These are phyloP conservation scores for Amylocarpus encephaloides DNA, from an alignment of 2,329 filamentous ascomycete species.

Conservation along the genomic window DNA sequence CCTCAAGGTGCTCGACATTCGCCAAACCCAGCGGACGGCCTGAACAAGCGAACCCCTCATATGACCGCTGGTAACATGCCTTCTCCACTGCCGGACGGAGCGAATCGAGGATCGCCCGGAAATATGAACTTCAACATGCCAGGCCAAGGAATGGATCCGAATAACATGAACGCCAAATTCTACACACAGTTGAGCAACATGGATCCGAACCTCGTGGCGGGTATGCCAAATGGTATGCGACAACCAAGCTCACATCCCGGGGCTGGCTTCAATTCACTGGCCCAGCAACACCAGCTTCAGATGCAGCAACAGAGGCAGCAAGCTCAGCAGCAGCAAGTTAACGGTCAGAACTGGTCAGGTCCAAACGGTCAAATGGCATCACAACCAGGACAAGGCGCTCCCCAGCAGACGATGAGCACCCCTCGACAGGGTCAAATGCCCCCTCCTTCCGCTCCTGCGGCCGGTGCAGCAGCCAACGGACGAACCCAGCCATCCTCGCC, in stretches of 20 bases:
- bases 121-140: slow-evolving; percentile 55
- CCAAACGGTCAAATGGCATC: slow-evolving; percentile 41
- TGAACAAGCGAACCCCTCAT: slow-evolving; percentile 62
- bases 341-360: slow-evolving; percentile 25
- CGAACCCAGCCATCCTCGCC: slow-evolving; percentile 56
- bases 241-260: slow-evolving; percentile 63
- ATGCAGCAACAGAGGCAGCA: slow-evolving; percentile 44
- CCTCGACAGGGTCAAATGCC: slow-evolving; percentile 69
- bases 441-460: slow-evolving; percentile 53
- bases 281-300: slow-evolving; percentile 46
- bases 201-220: slow-evolving; percentile 48
- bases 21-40: slow-evolving; percentile 67
- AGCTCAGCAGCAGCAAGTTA: slow-evolving; percentile 29
- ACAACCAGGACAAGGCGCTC: slow-evolving; percentile 35
- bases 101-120: slow-evolving; percentile 60
- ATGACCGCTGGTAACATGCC: slow-evolving; percentile 64
- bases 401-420: slow-evolving; percentile 43
- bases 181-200: slow-evolving; percentile 45
- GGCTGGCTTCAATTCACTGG: slow-evolving; percentile 36
- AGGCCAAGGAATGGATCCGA: slow-evolving; percentile 52
- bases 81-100: slow-evolving; percentile 65
- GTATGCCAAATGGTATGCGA: slow-evolving; percentile 60
- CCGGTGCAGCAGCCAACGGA: slow-evolving; percentile 44
- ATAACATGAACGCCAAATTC: slow-evolving; percentile 52
- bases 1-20: slow-evolving; percentile 64